Evolutionary conservation across 2,329 filamentous ascomycete genomes (phyloP), one percentile per base, ranked within the genome.

Genomic region (Anthostomella pinea): DNA sequence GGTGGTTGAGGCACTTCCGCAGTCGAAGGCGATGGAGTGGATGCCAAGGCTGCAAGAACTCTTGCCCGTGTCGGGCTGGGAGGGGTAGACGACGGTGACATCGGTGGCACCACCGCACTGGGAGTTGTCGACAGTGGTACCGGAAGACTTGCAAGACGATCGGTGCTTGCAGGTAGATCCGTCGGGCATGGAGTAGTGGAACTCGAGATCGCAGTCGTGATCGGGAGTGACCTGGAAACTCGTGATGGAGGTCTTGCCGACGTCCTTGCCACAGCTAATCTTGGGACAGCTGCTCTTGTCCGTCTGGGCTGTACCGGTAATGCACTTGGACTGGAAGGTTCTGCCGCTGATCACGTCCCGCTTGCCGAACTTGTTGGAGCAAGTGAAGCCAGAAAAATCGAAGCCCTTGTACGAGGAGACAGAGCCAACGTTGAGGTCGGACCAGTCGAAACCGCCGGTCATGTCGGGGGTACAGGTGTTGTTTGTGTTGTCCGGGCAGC

Each of bases 91-190:
- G 60, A 96, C 81, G 36, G 77, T 81, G 44, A 96, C 88, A 39
- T 79, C 81, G 60, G 76, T 87, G 48, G 91, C 90, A 65, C 90
- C 90, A 77, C 89, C 91, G 62, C 91, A 97, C 74, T 96, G 88
- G 43, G 71, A 79, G 77, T 96, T 96, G 66, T 79, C 68, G 54
- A 96, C 73, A 30, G 75, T 77, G 40, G 79, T 82, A 54, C 87
- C 87, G 11, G 73, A 68, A 37, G 73, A 69, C 47, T 72, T 77
- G 77, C 87, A 94, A 34, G 72, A 58, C 48, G 77, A 70, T 45
- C 78, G 80, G 54, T 94, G 85, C 69, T 86, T 91, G 81, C 91
- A 97, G 42, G 65, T 77, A 10, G 79, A 82, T 52, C 86, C 86
- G 60, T 91, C 87, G 2, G 80, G 75, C 88, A 96, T 95, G 55